phyloP scores from a whole-genome alignment of 768 basidiomycete species.

The Mycena chlorophos region DNA sequence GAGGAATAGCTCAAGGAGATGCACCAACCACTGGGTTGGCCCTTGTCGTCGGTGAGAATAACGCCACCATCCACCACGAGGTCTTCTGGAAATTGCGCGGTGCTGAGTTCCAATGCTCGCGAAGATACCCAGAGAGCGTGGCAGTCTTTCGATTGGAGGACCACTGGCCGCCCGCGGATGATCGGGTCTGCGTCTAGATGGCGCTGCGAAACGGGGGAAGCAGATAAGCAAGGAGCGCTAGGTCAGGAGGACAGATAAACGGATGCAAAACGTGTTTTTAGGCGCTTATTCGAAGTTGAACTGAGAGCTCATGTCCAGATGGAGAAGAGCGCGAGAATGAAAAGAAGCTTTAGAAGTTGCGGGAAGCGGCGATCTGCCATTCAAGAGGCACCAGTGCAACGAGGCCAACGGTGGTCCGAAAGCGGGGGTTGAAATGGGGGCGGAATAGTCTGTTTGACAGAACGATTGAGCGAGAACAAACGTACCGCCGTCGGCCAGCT shows the following conservation, averaged over 20 bases:
- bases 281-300: too few relatives aligned
- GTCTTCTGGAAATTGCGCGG: slow-evolving; percentile 49
- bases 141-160: slow-evolving; percentile 74
- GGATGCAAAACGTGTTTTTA: too few relatives aligned
- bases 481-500: slow-evolving; percentile 76
- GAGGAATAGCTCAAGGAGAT: not conserved
- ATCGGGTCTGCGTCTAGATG: slow-evolving; percentile 73
- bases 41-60: slow-evolving; percentile 51
- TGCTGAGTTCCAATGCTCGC: slow-evolving; percentile 62
- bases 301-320: too few relatives aligned
- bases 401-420: too few relatives aligned
- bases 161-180: slow-evolving; percentile 68
- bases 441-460: too few relatives aligned
- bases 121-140: slow-evolving; percentile 89
- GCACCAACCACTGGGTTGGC: slow-evolving; percentile 53
- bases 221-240: not conserved
- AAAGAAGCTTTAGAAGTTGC: too few relatives aligned
- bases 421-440: too few relatives aligned
- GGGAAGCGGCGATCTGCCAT: too few relatives aligned
- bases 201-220: slow-evolving; percentile 39
- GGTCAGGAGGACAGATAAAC: not conserved
- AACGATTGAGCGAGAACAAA: too few relatives aligned
- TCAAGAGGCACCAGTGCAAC: too few relatives aligned
- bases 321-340: not conserved
- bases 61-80: slow-evolving; percentile 58